Base-by-base conservation (phyloP, 768 basidiomycete species). In the Leccinum subtestaceum region DNA sequence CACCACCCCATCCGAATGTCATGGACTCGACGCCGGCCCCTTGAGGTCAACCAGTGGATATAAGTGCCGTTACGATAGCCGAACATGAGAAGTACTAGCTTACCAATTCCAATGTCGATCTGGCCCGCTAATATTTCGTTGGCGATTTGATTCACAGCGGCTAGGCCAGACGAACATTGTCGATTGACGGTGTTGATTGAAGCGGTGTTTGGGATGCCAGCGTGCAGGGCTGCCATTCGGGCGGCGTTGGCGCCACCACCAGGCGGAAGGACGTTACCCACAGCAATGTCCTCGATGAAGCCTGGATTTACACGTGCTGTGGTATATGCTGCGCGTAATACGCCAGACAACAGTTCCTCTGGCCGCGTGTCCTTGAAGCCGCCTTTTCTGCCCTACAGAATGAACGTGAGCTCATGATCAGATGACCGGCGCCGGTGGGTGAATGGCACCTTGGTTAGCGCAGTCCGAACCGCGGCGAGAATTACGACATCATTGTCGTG, bases 11-110 rank as follows among this genome's bases (percentile, higher is more conserved):
- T 32, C 88, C 88, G 67, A 82, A 80, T 1, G 90, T 89, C 95
- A 97, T 97, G 57, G 86, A 89, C 76, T 97, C 93, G 17, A 92
- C 91, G 59, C 93, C 94, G 45, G 91, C 87, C 71, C 88, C 88
- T 91, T 58, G 2, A 47, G 40, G 58, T 56, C 47, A 54, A 52
- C 15, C 53, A 19, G n/a, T 15, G 10, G 43, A 45, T 53, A 55
- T 63, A 51, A 58, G 43, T 53, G 48, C 19, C 31, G 53, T 45
- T 45, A 21, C 32, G n/a, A 55, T 4, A 4, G 6, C 5, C 5
- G 9, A 17, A 52, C 47, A 38, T 32, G 38, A 27, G 31, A 74
- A 13, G 45, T 40, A 11, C 31, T 31, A 4, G 38, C 85, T 61
- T 67, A 88, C 92, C 93, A 55, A 96, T 91, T 45, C 94, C 94